A percentile compares a stretch with the other conserved stretches of the same genome.
phyloP scores from a whole-genome alignment of 2,329 filamentous ascomycete genomes.

The Colletotrichum tamarilloi region DNA sequence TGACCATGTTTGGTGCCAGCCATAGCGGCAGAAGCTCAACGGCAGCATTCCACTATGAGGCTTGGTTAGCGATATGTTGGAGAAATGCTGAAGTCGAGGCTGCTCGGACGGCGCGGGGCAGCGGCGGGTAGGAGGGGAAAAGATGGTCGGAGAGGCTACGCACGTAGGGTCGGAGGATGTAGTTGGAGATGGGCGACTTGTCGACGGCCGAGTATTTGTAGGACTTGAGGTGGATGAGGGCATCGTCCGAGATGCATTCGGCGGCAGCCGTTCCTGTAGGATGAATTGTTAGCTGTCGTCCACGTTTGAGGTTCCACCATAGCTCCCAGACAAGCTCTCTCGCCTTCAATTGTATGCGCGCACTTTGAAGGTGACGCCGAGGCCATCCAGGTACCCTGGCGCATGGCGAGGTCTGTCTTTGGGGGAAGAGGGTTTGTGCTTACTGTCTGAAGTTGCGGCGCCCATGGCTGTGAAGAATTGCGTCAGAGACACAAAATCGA shows the following conservation, averaged over 20 bases:
- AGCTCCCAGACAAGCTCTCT: constrained; percentile 4
- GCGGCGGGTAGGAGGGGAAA: constrained; percentile 19
- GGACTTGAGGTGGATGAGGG: constrained; percentile 87
- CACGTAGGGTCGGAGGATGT: constrained; percentile 96
- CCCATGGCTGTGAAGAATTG: constrained; percentile 24
- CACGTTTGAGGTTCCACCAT: not conserved
- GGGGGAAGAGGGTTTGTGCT: constrained; percentile 14
- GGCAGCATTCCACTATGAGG: constrained; percentile 89
- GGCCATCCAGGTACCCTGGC: not conserved
- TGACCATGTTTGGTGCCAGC: constrained; percentile 98
- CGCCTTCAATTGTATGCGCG: not conserved
- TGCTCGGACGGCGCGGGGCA: constrained; percentile 32
- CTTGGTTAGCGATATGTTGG: constrained; percentile 36
- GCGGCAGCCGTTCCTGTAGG: constrained; percentile 63
- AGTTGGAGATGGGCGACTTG: constrained; percentile 92
- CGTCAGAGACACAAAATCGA: constrained; percentile 16
- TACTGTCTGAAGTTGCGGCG: constrained; percentile 29
- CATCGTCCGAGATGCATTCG: constrained; percentile 88
- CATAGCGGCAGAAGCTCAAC: constrained; percentile 93
- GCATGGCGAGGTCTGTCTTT: not conserved
- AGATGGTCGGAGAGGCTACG: constrained; percentile 47
- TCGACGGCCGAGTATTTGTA: constrained; percentile 99
- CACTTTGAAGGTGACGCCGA: not conserved
- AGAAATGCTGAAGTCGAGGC: constrained; percentile 3
- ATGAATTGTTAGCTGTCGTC: not conserved